Conservation (phyloP, 306 rosid species). For the Lithocarpus polystachyus region DNA sequence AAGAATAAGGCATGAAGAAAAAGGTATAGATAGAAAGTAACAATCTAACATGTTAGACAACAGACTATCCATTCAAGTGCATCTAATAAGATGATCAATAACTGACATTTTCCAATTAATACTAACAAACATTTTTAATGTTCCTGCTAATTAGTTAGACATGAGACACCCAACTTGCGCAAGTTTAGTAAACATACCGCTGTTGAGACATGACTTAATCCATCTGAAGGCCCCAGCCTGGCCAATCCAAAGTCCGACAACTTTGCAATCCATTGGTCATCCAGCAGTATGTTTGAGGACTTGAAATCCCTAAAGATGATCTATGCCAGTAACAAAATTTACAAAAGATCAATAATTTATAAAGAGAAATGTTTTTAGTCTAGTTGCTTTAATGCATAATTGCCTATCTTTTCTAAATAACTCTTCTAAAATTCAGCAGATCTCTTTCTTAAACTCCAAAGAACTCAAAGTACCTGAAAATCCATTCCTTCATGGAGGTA, state of each 20-base stretch:
- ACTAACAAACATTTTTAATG: background rate
- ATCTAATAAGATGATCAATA: background rate
- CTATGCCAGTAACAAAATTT: constrained; percentile 19
- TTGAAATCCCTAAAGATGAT: constrained; percentile 63
- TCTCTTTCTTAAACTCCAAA: background rate
- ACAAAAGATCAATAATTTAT: background rate
- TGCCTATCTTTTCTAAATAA: background rate
- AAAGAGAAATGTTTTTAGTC: background rate
- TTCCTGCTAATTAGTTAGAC: background rate
- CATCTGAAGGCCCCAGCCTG: constrained; percentile 57
- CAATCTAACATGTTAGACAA: background rate
- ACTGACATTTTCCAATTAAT: background rate
- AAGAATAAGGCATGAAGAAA: background rate
- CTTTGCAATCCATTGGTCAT: constrained; percentile 55
- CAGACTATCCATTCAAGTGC: background rate
- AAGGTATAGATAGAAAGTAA: background rate
- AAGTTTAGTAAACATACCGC: constrained; percentile 31
- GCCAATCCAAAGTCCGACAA: constrained; percentile 61
- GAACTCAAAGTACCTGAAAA: constrained; percentile 44
- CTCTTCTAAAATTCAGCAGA: background rate
- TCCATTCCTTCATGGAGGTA: constrained; percentile 79
- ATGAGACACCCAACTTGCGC: background rate
- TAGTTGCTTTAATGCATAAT: background rate
- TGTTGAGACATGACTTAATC: constrained; percentile 50
- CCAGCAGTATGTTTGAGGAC: constrained; percentile 59